Evolutionary conservation across 192 early-diverging fungal genomes (phyloP), one percentile per base, ranked within the genome.

Genomic region (Rhizophagus clarus): DNA sequence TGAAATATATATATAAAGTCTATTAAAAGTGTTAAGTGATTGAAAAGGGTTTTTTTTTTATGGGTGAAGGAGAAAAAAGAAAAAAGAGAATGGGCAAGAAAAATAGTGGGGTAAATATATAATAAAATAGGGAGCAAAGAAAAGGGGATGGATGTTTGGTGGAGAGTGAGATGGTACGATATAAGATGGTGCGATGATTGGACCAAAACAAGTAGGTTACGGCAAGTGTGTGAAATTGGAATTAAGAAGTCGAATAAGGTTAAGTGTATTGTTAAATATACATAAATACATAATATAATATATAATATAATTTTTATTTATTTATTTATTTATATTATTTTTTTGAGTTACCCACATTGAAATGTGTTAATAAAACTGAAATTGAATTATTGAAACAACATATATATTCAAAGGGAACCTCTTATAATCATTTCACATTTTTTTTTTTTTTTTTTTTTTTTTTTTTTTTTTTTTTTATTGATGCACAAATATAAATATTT

Each of bases 401-500:
- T 22, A 34, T 9, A 29, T 67, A 31, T 70, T 70, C 24, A 0
- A 37, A 37, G 2, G 11, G 68, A 32, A 70, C 68, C 68, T 70
- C 68, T 70, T 22, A 70, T 34, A 70, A n/a, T 70, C 68, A 31
- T 31, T 70, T 29, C 64, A 61, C 24, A 64, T 24, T 64, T 12
- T 40, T 10, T n/a, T n/a, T n/a, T n/a, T n/a, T n/a, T n/a, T n/a
- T n/a, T n/a, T n/a, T n/a, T n/a, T n/a, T n/a, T n/a, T n/a, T n/a
- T n/a, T n/a, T n/a, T n/a, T n/a, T n/a, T n/a, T n/a, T n/a, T n/a
- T n/a, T n/a, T 32, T n/a, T 70, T 56, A 56, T 20, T 34, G 32
- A 70, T 29, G 32, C 22, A 70, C 68, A 70, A 40, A 70, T 70
- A 70, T 70, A 70, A 70, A 70, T 70, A 70, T 70, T 70, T 70